Evolutionary conservation across 352 stramenopile genomes (phyloP), one percentile per base, ranked within the genome.

Genomic region (Globisporangium apiculatum): DNA sequence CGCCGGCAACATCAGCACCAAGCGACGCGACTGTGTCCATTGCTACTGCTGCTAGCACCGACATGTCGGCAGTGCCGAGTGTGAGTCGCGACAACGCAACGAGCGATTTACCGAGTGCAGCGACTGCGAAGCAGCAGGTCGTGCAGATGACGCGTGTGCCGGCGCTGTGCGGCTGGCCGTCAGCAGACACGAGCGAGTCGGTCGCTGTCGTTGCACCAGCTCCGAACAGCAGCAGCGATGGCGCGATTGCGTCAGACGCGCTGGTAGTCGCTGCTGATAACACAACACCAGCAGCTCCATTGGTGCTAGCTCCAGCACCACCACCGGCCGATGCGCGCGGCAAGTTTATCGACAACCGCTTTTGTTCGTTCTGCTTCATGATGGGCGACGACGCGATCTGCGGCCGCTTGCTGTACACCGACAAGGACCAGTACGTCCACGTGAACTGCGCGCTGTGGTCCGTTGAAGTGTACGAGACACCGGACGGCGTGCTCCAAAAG

Each of bases 361-460:
- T 80, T 53, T 97, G 88, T 41, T 67, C 67, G 11, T 60, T 97
- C 50, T 97, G 88, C 61, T 91, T 88, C 31, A 81, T 88, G 56
- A 73, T 88, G 48, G 88, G 87, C 7, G 88, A 97, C 50, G 73
- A 81, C 48, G 61, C 72, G 37, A 59, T 73, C 10, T 91, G 81
- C 47, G 89, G 89, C 9, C 76, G 89, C 2, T 69, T 97, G 31
- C 55, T 97, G 6, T 92, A 91, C 62, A 78, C 83, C 0, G 82
- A 94, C 17, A 63, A 78, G 18, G 84, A 96, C 46, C 72, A 87
- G 35, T 98, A 88, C 87, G 82, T 97, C 5, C 94, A 98, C 67
- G 67, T 92, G 7, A 96, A 96, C 59, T 98, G 94, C 70, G 89
- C 86, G 2, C 55, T 97, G 14, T 98, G 91, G 91, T 97, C 87